Evolutionary conservation across 2,329 filamentous ascomycete species (phyloP).

Genomic region (Ustulina deusta): DNA sequence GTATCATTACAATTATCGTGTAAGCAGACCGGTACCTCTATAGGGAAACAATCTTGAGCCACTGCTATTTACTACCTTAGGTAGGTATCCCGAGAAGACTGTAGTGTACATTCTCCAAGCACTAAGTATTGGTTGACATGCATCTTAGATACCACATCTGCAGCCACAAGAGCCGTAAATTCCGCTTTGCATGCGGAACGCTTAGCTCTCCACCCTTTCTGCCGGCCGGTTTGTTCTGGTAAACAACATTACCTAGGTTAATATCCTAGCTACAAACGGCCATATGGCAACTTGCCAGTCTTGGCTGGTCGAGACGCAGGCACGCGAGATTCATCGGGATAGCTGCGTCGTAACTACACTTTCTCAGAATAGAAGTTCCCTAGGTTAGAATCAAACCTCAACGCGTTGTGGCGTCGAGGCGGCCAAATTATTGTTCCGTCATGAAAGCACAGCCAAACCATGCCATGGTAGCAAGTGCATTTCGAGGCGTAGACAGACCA

Average conservation of each 20-base stretch:
- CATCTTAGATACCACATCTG: slow-evolving; percentile 1
- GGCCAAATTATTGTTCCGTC: slow-evolving; percentile 17
- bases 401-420: slow-evolving; percentile 8
- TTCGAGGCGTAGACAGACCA: neutral
- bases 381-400: slow-evolving; percentile 2
- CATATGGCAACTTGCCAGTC: neutral
- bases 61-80: neutral
- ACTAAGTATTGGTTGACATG: slow-evolving; percentile 6
- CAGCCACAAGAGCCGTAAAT: slow-evolving; percentile 18
- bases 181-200: slow-evolving; percentile 6
- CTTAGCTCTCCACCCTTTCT: slow-evolving; percentile 4
- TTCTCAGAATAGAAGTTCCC: slow-evolving; percentile 23
- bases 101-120: slow-evolving; percentile 18
- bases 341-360: slow-evolving; percentile 23
- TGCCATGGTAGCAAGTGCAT: slow-evolving; percentile 5
- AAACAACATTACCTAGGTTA: neutral
- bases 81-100: neutral
- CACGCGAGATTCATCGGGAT: slow-evolving; percentile 5
- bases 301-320: slow-evolving; percentile 12
- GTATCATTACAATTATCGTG: slow-evolving; percentile 27
- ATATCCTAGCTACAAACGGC: neutral
- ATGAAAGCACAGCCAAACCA: neutral
- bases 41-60: slow-evolving; percentile 2
- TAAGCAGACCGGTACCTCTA: slow-evolving; percentile 20
- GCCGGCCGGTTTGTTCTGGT: neutral